Percentiles rank a stretch among this genome's conserved stretches.
phyloP scores from a whole-genome alignment of 2,329 filamentous ascomycete genomes.

The Phialemoniopsis sp. region DNA sequence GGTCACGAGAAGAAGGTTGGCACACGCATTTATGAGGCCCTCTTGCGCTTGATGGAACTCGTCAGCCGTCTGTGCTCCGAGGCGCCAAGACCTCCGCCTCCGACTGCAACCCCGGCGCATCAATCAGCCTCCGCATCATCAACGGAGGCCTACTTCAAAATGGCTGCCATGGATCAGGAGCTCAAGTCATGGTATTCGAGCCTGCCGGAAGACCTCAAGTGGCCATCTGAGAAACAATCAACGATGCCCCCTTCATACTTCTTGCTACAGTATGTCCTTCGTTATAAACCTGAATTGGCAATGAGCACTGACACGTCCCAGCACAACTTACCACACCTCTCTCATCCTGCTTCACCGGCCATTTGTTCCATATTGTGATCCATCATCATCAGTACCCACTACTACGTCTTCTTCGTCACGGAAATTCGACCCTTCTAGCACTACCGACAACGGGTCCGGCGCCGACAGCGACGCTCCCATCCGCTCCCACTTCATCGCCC shows the following conservation, averaged over 20 bases:
- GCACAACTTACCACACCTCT: conserved; percentile 5
- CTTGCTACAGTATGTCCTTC: conserved; percentile 3
- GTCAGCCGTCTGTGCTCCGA: conserved; percentile 6
- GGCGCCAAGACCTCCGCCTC: conserved; percentile 4
- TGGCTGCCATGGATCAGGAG: conserved; percentile 8
- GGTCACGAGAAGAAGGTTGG: conserved; percentile 6
- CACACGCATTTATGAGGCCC: conserved; percentile 11
- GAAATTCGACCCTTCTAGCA: no score
- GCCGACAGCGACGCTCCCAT: no score
- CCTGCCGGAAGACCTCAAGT: conserved; percentile 14
- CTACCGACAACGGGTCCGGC: no score
- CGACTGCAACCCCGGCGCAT: conserved; percentile 4
- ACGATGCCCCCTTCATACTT: conserved; percentile 4
- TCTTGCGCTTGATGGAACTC: conserved; percentile 8
- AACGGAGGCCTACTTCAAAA: conserved; percentile 3
- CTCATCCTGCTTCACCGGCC: conserved; percentile 6
- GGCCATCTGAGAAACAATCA: conserved; percentile 20
- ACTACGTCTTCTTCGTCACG: no score
- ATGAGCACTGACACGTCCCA: no score
- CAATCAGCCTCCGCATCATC: no score
- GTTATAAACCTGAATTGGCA: no score
- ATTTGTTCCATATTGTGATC: conserved; percentile 1
- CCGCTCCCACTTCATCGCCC: no score
- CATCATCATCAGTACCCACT: no score
- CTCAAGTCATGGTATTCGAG: conserved; percentile 6